Conservation (phyloP, 2,329 filamentous ascomycete species). For the Acarospora socialis region DNA sequence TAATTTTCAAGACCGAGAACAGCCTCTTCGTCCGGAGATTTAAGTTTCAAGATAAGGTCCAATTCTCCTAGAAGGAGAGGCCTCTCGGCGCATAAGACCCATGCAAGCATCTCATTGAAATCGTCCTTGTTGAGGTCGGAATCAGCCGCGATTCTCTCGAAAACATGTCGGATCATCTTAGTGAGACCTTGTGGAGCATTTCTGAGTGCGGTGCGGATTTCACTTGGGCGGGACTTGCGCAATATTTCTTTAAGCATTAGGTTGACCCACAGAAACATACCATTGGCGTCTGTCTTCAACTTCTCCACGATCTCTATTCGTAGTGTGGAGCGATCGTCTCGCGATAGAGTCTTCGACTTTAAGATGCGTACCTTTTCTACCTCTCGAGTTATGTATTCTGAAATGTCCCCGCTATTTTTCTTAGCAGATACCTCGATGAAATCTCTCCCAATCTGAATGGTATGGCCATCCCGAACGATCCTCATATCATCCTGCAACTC, state of each 20-base stretch:
- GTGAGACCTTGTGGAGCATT: constrained; percentile 32
- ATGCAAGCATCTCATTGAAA: constrained; percentile 34
- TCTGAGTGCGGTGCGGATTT: constrained; percentile 31
- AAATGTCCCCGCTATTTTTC: constrained; percentile 31
- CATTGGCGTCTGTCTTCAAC: constrained; percentile 30
- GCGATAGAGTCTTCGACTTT: constrained; percentile 22
- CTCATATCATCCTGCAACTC: constrained; percentile 28
- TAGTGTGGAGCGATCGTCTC: too few species aligned
- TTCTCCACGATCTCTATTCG: constrained; percentile 25
- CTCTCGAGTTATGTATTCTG: constrained; percentile 28
- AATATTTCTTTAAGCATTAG: constrained; percentile 37
- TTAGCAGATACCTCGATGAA: constrained; percentile 31
- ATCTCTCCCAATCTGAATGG: too few species aligned
- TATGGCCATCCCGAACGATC: constrained; percentile 22
- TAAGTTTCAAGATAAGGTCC: constrained; percentile 30
- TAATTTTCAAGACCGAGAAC: constrained; percentile 26
- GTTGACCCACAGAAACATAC: constrained; percentile 36
- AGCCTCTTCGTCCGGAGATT: constrained; percentile 25
- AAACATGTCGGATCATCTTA: constrained; percentile 30
- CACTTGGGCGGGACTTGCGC: constrained; percentile 30
- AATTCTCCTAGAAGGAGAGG: constrained; percentile 31
- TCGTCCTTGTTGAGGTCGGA: constrained; percentile 24
- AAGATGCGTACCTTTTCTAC: constrained; percentile 28
- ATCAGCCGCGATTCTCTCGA: constrained; percentile 24
- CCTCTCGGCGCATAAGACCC: constrained; percentile 33